phyloP scores from a whole-genome alignment of 768 basidiomycete genomes.

The Dioszegia hungarica region DNA sequence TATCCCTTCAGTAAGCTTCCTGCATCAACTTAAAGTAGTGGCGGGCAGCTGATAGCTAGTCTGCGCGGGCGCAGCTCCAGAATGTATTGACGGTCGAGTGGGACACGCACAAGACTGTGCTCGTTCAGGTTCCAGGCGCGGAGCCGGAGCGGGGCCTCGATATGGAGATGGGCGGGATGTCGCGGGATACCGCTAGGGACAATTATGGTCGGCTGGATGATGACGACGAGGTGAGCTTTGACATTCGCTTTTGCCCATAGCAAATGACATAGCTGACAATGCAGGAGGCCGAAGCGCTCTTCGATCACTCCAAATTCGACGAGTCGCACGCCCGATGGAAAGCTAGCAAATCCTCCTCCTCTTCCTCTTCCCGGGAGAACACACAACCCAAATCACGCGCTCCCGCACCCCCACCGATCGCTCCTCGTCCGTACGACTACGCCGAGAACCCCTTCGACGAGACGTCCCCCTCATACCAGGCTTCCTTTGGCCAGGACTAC shows the following conservation, averaged over 20 bases:
- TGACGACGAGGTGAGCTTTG: slow-evolving; percentile 30
- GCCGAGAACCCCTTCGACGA: slow-evolving; percentile 8
- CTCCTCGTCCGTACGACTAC: neutral
- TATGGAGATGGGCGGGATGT: slow-evolving; percentile 34
- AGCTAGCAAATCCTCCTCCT: neutral
- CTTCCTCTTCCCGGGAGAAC: neutral
- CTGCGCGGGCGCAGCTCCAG: slow-evolving; percentile 28
- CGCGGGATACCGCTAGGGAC: neutral
- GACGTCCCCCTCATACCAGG: neutral
- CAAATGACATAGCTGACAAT: neutral
- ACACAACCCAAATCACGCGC: neutral
- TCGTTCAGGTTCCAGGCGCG: slow-evolving; percentile 31
- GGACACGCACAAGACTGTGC: slow-evolving; percentile 38
- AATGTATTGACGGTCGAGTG: slow-evolving; percentile 45
- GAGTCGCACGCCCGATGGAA: neutral
- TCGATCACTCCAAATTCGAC: neutral
- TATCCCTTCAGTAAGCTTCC: neutral
- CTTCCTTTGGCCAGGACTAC: neutral
- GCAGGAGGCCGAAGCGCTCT: neutral
- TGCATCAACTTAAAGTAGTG: neutral
- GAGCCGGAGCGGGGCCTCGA: slow-evolving; percentile 13
- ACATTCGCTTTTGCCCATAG: neutral
- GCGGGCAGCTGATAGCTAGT: slow-evolving; percentile 3
- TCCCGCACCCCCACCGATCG: neutral
- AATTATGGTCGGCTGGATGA: slow-evolving; percentile 28